These are phyloP conservation scores for Isochrysis galbana DNA, from an alignment of 78 protist genomes.

Conservation along the genomic window DNA sequence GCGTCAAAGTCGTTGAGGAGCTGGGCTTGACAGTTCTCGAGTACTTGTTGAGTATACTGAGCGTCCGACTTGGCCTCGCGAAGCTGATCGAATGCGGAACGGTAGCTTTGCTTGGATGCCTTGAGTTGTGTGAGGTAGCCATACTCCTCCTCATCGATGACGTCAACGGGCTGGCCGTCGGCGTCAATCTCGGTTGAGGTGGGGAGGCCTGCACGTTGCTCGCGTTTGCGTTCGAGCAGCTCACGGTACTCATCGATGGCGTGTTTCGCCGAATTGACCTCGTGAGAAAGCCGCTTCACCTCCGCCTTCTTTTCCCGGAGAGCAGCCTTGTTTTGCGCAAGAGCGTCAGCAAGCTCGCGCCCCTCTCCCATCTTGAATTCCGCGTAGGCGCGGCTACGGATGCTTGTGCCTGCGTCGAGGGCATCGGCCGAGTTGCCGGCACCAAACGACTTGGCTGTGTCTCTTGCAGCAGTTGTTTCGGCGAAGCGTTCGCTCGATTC, in stretches of 20 bases:
- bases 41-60: background rate
- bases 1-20: background rate
- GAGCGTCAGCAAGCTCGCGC: background rate
- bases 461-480: too few species aligned
- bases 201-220: background rate
- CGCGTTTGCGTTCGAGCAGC: background rate
- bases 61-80: background rate
- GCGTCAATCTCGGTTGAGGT: background rate
- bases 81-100: background rate
- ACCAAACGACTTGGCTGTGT: too few species aligned
- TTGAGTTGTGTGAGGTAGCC: background rate
- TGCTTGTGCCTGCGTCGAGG: too few species aligned
- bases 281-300: background rate
- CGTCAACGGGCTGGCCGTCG: constrained; percentile 7
- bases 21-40: background rate
- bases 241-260: constrained; percentile 38
- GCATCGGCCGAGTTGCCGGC: too few species aligned
- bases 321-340: background rate
- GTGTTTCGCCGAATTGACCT: background rate
- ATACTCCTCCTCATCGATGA: constrained; percentile 56
- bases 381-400: background rate
- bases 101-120: constrained; percentile 17
- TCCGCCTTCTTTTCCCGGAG: constrained; percentile 24
- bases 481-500: too few species aligned
- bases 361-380: background rate